Evolutionary conservation across 225 moss, liverwort and hornwort genomes (phyloP).

Genomic region (Ulota crispa): DNA sequence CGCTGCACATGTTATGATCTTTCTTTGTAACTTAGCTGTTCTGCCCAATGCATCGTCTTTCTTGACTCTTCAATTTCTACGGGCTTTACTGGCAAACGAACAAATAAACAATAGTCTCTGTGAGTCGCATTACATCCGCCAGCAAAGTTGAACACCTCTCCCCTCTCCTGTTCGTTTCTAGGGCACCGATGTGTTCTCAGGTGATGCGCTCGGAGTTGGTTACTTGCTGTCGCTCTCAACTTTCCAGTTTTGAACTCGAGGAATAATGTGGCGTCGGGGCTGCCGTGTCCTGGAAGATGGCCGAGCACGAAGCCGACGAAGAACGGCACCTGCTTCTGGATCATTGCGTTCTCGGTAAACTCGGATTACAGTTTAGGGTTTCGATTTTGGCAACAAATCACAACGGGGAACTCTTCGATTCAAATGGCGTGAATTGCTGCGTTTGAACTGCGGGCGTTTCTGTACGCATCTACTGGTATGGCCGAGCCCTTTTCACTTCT

Average conservation of each 20-base stretch:
- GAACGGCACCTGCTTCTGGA: constrained; percentile 12
- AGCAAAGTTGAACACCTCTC: neutral
- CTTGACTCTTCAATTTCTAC: neutral
- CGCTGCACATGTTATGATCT: neutral
- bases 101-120: neutral
- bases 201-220: neutral
- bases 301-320: neutral
- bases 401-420: neutral
- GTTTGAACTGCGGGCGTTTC: neutral
- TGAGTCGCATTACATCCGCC: neutral
- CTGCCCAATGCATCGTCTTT: neutral
- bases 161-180: neutral
- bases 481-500: neutral
- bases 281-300: neutral
- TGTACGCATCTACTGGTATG: neutral
- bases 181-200: neutral
- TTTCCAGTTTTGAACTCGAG: neutral
- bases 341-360: neutral
- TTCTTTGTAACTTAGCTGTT: constrained; percentile 7
- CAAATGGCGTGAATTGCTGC: neutral
- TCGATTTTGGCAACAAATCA: neutral
- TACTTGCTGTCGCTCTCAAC: neutral
- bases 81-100: neutral
- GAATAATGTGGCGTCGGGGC: neutral
- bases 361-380: constrained; percentile 19